Base-by-base conservation (phyloP, 805 yeast genomes). In the Saccharomycopsis fibuligera region DNA sequence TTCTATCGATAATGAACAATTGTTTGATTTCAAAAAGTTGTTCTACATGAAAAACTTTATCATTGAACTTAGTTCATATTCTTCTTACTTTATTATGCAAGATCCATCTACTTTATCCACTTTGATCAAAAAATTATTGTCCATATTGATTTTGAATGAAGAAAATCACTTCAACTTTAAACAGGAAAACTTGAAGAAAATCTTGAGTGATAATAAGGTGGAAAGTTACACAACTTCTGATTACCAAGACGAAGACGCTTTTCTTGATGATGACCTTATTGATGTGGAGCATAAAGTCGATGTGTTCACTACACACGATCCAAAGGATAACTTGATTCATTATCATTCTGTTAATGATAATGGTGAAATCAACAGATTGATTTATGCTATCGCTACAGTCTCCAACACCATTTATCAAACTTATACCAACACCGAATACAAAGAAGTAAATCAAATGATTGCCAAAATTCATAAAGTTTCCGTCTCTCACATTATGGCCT, bases 401-500 rank as follows among this genome's bases (percentile, higher is more conserved):
- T 50, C 52, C 17, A 41, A 48, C 35, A 48, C 54, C 30, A 33
- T 53, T n/a, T 41, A 33, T 40, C 51, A 51, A 14, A 38, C 17
- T 21, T 53, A 49, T 33, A 47, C 52, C 12, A 39, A 49, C 35
- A 40, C 52, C 23, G 53, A 51, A n/a, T 42, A 51, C 44, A 41
- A 39, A 22, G 48, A 48, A 35, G 35, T 51, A 36, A 51, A 51
- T 27, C 47, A 42, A 6, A 37, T 43, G 12, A 53, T 53, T 23
- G 29, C 37, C 9, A 50, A 50, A 27, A 40, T 53, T 21, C 49
- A 53, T 27, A 48, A 50, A 17, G 54, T 51, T 14, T 23, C 47
- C 16, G 52, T 50, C 8, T 47, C 54, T 6, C 56, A 53, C 43
- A 48, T 50, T 37, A 41, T 53, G 54, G 56, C 56, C 12, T 35